Conservation (phyloP, 2,329 filamentous ascomycete species). For the Xylaria sp. region DNA sequence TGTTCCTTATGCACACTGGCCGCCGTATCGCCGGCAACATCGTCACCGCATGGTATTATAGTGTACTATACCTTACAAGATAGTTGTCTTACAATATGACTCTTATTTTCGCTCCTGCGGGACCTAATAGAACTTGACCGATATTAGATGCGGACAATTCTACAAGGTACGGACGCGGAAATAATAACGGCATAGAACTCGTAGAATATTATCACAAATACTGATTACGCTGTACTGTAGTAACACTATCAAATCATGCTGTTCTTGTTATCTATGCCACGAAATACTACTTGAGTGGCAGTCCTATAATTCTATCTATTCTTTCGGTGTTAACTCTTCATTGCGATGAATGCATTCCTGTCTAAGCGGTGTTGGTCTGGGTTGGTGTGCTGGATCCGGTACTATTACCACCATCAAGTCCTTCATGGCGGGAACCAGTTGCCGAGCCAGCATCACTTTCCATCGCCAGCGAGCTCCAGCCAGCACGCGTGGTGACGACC, state of each 20-base stretch:
- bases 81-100: no score
- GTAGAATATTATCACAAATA: not conserved
- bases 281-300: not conserved
- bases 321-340: not conserved
- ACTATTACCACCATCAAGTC: slow-evolving; percentile 4
- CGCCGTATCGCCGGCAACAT: no score
- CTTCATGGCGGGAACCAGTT: not conserved
- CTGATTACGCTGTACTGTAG: slow-evolving; percentile 23
- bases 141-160: no score
- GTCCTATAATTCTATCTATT: not conserved
- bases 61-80: no score
- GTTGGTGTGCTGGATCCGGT: not conserved
- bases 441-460: not conserved
- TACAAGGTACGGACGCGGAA: no score
- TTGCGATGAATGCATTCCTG: not conserved
- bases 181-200: no score
- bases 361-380: not conserved
- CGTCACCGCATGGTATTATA: no score
- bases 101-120: no score
- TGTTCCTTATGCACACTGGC: no score
- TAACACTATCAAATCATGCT: slow-evolving; percentile 17
- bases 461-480: slow-evolving; percentile 25
- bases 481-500: slow-evolving; percentile 32
- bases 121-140: no score
- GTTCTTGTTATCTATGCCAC: not conserved